Evolutionary conservation across 495 filamentous ascomycete species (phyloP).

Genomic region (Penicillium lividum): DNA sequence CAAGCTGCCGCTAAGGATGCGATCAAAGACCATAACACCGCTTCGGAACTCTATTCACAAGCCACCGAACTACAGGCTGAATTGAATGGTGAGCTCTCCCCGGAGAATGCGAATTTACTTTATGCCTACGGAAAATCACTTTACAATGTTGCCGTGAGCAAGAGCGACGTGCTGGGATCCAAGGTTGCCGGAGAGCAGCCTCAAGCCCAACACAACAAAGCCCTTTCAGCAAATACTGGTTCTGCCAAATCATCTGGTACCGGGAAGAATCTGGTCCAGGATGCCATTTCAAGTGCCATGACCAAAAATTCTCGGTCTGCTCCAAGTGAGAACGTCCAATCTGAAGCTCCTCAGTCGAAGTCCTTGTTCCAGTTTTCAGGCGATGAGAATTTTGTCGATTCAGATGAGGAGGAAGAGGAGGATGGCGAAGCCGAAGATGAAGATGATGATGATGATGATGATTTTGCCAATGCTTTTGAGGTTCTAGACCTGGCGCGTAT

Average conservation of each 20-base stretch:
- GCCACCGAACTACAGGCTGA: constrained; percentile 88
- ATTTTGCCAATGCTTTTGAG: constrained; percentile 87
- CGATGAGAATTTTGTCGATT: constrained; percentile 86
- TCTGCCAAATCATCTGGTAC: constrained; percentile 20
- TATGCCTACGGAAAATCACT: constrained; percentile 91
- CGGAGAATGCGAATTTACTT: constrained; percentile 87
- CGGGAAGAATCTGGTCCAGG: constrained; percentile 29
- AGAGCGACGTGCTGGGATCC: constrained; percentile 89
- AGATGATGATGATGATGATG: constrained; percentile 87
- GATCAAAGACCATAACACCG: constrained; percentile 79
- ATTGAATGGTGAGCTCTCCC: constrained; percentile 86
- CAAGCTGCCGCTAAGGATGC: constrained; percentile 71
- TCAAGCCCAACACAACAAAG: constrained; percentile 41
- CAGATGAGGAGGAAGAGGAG: constrained; percentile 54
- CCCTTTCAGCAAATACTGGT: constrained; percentile 16
- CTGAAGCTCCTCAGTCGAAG: constrained; percentile 52
- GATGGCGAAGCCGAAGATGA: constrained; percentile 50
- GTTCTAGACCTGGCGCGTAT: constrained; percentile 88
- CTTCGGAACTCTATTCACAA: constrained; percentile 82
- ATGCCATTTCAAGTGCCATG: constrained; percentile 25
- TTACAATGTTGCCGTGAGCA: constrained; percentile 89
- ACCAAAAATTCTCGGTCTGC: constrained; percentile 39
- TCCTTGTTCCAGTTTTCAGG: constrained; percentile 89
- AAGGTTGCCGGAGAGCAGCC: constrained; percentile 66
- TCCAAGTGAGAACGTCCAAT: constrained; percentile 37